Base-by-base conservation (phyloP, 1,139 yeast species). In the Hyphopichia fennica region DNA sequence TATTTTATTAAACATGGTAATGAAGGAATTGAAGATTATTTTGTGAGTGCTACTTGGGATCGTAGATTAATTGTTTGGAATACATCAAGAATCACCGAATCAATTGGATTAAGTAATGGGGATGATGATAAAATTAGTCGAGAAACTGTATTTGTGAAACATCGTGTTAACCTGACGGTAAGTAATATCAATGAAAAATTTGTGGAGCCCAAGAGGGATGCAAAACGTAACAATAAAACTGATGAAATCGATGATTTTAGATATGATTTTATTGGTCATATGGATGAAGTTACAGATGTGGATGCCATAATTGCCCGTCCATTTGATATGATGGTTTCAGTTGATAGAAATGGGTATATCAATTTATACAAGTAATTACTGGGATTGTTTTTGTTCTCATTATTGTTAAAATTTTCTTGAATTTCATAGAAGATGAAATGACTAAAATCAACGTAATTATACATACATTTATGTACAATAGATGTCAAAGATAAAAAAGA, bases 291-390 rank as follows among this genome's bases (percentile, higher is more conserved):
- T 25, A 74, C 72, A 2, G 84, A 69, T 34, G 60, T 84, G 11
- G 75, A 72, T 0, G 50, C 76, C 15, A 48, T 80, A 16, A 53
- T 64, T n/a, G 46, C 59, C 10, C 59, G 61, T 15, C 91, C 93
- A 0, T 81, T 72, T 49, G 79, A 76, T 37, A 75, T 85, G 82
- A 58, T 85, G 6, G 64, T 86, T 1, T 70, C 85, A 1, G 87
- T 69, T 2, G 93, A 85, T 52, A 59, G 87, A 39, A 67, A 77
- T 37, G 95, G 95, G 0, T 65, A 65, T 7, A 69, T 86, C 32
- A 79, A 79, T 54, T 74, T 86, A 2, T 82, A 75, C 58, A 75
- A 72, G 54, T 79, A 57, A n/a, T 3, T 13, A 22, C 23, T n/a
- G n/a, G n/a, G n/a, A n/a, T n/a, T n/a, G n/a, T n/a, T n/a, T n/a